Percentiles rank a stretch among this genome's conserved stretches.
phyloP scores from a whole-genome alignment of 768 basidiomycete species.

The Plicaturopsis crispa region DNA sequence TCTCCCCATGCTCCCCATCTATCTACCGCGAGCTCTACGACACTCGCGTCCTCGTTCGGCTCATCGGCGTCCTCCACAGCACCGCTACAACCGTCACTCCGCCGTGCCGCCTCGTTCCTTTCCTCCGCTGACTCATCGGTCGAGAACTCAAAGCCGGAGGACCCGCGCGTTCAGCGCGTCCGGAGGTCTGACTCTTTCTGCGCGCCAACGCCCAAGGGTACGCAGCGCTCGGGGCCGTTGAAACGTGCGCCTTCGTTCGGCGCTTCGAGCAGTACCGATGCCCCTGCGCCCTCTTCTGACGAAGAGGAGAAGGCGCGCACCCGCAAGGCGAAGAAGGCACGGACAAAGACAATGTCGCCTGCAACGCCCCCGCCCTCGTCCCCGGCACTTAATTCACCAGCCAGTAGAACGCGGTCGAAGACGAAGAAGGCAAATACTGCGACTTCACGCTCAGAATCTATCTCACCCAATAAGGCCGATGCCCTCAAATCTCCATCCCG shows the following conservation, averaged over 20 bases:
- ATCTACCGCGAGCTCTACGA: constrained; percentile 61
- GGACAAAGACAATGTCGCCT: constrained; percentile 28
- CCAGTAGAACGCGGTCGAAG: constrained; percentile 15
- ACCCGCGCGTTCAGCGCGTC: constrained; percentile 46
- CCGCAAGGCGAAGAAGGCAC: constrained; percentile 55
- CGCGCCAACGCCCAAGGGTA: constrained; percentile 21
- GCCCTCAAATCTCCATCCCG: constrained; percentile 7
- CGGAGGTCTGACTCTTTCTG: constrained; percentile 43
- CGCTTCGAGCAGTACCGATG: constrained; percentile 17
- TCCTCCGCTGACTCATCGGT: constrained; percentile 33
- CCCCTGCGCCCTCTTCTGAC: constrained; percentile 55
- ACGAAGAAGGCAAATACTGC: constrained; percentile 3
- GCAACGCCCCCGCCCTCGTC: constrained; percentile 15
- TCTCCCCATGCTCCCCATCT: constrained; percentile 31
- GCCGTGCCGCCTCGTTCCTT: constrained; percentile 38
- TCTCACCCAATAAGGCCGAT: background rate
- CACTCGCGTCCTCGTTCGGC: constrained; percentile 42
- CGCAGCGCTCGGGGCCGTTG: constrained; percentile 10
- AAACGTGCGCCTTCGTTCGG: constrained; percentile 63
- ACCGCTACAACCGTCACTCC: constrained; percentile 28
- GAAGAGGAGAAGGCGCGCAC: constrained; percentile 67
- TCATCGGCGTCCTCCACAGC: constrained; percentile 28
- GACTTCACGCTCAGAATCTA: background rate
- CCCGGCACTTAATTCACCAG: constrained; percentile 9
- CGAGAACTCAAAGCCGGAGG: constrained; percentile 14